Base-by-base conservation (phyloP, 2,329 filamentous ascomycete genomes). In the Pseudocercospora fijiensis region DNA sequence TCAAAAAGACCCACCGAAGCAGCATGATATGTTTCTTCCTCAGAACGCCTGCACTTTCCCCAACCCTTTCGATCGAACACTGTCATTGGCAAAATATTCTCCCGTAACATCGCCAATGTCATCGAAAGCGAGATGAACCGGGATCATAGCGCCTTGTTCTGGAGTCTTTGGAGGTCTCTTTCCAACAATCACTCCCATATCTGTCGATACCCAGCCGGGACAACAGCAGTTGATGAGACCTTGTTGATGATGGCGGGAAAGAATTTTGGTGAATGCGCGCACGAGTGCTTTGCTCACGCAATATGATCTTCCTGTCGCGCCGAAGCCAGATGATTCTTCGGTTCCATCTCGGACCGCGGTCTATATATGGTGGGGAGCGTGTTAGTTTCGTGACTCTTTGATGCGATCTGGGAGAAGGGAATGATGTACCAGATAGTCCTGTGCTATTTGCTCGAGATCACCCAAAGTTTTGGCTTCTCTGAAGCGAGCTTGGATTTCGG, bases 171-270 rank as follows among this genome's bases (percentile, higher is more conserved):
- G 73, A 30, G 75, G 71, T 26, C 69, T 64, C 24, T 57, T 57
- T 22, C 71, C 72, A 20, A 74, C 68, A 22, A 74, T 67, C 26
- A 61, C 55, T n/a, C 75, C 76, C 73, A 77, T 76, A 45, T 76
- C 75, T 26, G 75, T 77, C n/a, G 67, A 64, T 4, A 76, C 71
- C 74, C 75, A 77, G 8, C 77, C 77, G 9, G 76, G 76, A 71
- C 76, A 77, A 57, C 76, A 78, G 60, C 67, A 70, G 57, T 79
- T 79, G 60, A 78, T 71, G 6, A 73, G 67, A 3, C 71, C 59
- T 22, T 57, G 24, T 57, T 76, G 67, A 2, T 18, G 33, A 18
- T 56, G n/a, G 13, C 67, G 64, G 2, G 75, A 73, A 16, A 78
- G 69, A 43, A 77, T 70, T 3, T 63, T 55, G 8, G 76, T 77